Percentiles rank a stretch among this genome's conserved stretches.
These are phyloP conservation scores for Botrytis sinoallii DNA, from an alignment of 2,329 filamentous ascomycete species.

Conservation along the genomic window DNA sequence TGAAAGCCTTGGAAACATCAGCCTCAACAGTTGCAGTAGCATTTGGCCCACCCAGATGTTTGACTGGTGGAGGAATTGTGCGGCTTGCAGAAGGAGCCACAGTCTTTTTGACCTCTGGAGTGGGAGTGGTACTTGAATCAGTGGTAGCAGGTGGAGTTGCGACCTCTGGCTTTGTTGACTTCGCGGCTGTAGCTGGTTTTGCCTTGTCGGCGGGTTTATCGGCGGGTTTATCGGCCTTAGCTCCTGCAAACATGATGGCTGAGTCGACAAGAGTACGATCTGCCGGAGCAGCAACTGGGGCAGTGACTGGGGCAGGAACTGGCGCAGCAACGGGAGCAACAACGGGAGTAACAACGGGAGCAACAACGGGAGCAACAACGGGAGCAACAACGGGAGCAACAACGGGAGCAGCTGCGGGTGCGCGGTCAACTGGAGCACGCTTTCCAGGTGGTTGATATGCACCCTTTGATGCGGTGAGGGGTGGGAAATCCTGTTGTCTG, in stretches of 20 bases:
- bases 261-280: constrained; percentile 64
- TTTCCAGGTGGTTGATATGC: constrained; percentile 91
- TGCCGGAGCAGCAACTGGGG: background rate
- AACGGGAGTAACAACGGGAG: constrained; percentile 67
- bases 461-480: constrained; percentile 54
- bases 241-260: constrained; percentile 85
- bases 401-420: constrained; percentile 50
- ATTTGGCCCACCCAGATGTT: constrained; percentile 44
- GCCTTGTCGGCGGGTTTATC: constrained; percentile 33
- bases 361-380: constrained; percentile 69
- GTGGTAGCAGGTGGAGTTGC: constrained; percentile 35
- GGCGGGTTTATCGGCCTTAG: constrained; percentile 41
- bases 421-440: constrained; percentile 71
- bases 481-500: constrained; percentile 66
- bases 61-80: constrained; percentile 33
- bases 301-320: background rate
- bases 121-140: constrained; percentile 30
- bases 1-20: constrained; percentile 62
- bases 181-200: constrained; percentile 34
- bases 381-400: constrained; percentile 46
- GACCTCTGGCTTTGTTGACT: constrained; percentile 29
- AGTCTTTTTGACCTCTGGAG: constrained; percentile 31
- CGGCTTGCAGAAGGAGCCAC: constrained; percentile 39
- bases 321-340: constrained; percentile 70
- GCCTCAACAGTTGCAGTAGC: constrained; percentile 60